phyloP scores from a whole-genome alignment of 1,284 basidiomycete genomes.

The Trichosporon sp. region DNA sequence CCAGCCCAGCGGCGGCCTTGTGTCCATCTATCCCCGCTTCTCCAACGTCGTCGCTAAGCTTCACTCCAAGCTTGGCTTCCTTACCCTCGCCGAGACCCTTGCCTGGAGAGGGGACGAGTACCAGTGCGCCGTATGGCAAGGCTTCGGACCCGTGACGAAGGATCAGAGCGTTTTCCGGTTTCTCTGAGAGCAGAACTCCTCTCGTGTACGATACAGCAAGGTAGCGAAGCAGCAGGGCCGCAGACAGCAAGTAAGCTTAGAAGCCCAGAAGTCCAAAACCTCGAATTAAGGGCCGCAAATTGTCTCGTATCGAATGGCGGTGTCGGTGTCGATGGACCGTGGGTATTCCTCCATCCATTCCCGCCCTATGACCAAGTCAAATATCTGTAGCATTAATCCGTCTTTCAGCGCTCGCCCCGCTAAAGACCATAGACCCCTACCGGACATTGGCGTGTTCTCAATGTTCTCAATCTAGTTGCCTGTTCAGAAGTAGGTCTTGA shows the following conservation, averaged over 20 bases:
- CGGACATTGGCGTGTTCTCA: too few species aligned
- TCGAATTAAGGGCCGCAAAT: too few species aligned
- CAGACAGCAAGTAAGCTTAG: background rate
- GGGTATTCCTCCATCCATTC: too few species aligned
- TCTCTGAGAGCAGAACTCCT: background rate
- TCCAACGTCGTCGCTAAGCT: constrained; percentile 2
- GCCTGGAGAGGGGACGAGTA: background rate
- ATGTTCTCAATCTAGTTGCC: too few species aligned
- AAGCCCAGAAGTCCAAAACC: too few species aligned
- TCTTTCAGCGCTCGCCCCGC: too few species aligned
- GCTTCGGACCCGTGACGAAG: background rate
- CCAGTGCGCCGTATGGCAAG: background rate
- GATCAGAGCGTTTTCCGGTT: background rate
- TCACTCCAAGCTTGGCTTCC: background rate
- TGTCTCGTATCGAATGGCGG: too few species aligned
- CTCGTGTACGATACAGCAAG: background rate
- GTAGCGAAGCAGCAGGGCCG: background rate
- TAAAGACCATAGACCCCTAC: too few species aligned
- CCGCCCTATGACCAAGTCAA: too few species aligned
- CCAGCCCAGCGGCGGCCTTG: background rate
- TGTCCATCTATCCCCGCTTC: background rate
- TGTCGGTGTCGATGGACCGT: too few species aligned
- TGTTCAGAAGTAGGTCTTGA: too few species aligned
- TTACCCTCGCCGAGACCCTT: background rate
- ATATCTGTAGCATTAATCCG: too few species aligned